Evolutionary conservation across 2,329 filamentous ascomycete species (phyloP).

Genomic region (Epicoccum sorghinum): DNA sequence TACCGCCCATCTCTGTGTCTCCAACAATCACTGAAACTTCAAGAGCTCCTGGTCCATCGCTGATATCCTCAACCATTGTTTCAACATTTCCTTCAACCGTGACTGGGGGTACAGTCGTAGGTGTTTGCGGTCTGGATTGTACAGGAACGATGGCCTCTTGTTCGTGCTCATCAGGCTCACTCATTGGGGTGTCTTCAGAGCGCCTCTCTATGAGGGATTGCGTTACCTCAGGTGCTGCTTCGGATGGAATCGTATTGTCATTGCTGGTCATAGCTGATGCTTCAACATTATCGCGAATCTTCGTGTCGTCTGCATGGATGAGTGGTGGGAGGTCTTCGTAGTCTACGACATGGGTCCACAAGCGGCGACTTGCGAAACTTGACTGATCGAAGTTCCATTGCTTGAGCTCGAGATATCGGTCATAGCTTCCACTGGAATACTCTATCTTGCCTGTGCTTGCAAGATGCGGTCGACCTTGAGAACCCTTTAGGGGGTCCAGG

Average conservation of each 20-base stretch:
- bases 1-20: conserved; percentile 48
- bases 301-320: conserved; percentile 24
- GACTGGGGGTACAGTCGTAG: background rate
- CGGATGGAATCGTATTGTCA: background rate
- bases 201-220: conserved; percentile 14
- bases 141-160: conserved; percentile 8
- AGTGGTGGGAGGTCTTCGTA: conserved; percentile 39
- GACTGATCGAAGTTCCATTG: conserved; percentile 36
- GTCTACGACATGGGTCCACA: conserved; percentile 45
- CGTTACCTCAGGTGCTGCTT: conserved; percentile 4
- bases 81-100: conserved; percentile 23
- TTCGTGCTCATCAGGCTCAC: conserved; percentile 45
- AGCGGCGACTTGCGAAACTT: conserved; percentile 29
- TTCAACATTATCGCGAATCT: conserved; percentile 5
- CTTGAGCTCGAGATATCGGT: conserved; percentile 33
- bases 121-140: conserved; percentile 9
- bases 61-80: conserved; percentile 32
- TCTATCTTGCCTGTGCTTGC: conserved; percentile 41
- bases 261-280: background rate
- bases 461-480: conserved; percentile 36
- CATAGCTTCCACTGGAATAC: conserved; percentile 39
- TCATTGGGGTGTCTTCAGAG: conserved; percentile 48
- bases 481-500: conserved; percentile 40
- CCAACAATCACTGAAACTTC: conserved; percentile 21
- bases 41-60: background rate